Conservation (phyloP, 2,329 filamentous ascomycete genomes). For the Colletotrichum euphorbiae region DNA sequence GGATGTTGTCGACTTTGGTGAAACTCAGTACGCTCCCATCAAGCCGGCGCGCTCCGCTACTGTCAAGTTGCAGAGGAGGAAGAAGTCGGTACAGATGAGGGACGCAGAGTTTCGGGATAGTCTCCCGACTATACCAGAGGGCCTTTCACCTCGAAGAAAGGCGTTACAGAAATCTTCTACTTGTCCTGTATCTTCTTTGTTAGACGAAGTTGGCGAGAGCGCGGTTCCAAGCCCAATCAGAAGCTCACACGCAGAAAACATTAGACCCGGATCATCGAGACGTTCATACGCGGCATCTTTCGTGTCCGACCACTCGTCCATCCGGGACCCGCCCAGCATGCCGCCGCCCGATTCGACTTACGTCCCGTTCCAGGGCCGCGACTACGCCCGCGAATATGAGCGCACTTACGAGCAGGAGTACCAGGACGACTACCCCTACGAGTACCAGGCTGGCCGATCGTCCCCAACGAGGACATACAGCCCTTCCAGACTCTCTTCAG, state of each 20-base stretch:
- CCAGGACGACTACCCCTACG: slow-evolving; percentile 33
- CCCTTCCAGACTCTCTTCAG: slow-evolving; percentile 63
- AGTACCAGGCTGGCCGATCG: slow-evolving; percentile 27
- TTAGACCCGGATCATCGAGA: slow-evolving; percentile 59
- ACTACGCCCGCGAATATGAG: slow-evolving; percentile 48
- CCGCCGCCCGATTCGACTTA: slow-evolving; percentile 74
- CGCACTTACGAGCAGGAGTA: slow-evolving; percentile 41
- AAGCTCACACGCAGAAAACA: slow-evolving; percentile 55
- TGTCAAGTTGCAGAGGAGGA: slow-evolving; percentile 65
- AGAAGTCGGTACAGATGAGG: slow-evolving; percentile 43
- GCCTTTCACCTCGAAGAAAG: slow-evolving; percentile 58
- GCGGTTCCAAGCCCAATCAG: slow-evolving; percentile 50
- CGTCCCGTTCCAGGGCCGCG: slow-evolving; percentile 63
- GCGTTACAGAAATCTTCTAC: slow-evolving; percentile 51
- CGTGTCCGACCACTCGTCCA: slow-evolving; percentile 61
- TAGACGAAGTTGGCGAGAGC: slow-evolving; percentile 24
- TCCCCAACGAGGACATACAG: slow-evolving; percentile 72
- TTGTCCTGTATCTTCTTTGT: slow-evolving; percentile 41
- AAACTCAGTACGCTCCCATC: slow-evolving; percentile 42
- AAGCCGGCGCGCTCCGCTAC: slow-evolving; percentile 45
- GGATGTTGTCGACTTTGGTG: slow-evolving; percentile 8
- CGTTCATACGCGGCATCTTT: slow-evolving; percentile 66
- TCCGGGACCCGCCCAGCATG: slow-evolving; percentile 70
- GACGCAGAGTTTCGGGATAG: slow-evolving; percentile 51
- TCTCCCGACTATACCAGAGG: slow-evolving; percentile 65